phyloP scores from a whole-genome alignment of 139 green algal species.

The Chlorella sp. region DNA sequence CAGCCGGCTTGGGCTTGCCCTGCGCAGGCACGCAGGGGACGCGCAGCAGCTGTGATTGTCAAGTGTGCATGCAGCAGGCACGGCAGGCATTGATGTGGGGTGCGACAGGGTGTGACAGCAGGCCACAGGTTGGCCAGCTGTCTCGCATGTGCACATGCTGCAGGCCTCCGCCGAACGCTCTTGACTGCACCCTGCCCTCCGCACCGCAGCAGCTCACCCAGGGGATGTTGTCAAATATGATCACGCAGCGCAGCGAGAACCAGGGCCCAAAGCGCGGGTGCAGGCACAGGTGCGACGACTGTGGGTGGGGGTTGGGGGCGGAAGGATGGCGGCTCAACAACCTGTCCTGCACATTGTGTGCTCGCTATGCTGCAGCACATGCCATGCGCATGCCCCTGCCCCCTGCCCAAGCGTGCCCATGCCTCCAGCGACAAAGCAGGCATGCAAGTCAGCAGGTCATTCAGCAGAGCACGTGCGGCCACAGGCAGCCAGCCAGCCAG shows the following conservation, averaged over 20 bases:
- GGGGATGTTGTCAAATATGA: constrained; percentile 53
- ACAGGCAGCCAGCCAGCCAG: not conserved
- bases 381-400: too few relatives aligned
- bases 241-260: constrained; percentile 47
- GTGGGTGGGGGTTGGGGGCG: not conserved
- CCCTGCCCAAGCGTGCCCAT: too few relatives aligned
- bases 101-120: too few relatives aligned
- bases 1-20: not conserved
- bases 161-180: too few relatives aligned
- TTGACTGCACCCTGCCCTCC: too few relatives aligned
- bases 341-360: not conserved
- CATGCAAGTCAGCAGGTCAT: not conserved
- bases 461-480: too few relatives aligned
- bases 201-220: not conserved
- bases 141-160: too few relatives aligned
- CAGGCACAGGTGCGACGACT: constrained; percentile 51
- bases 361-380: too few relatives aligned
- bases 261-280: constrained; percentile 62
- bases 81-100: too few relatives aligned
- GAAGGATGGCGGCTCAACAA: not conserved
- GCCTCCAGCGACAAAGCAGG: not conserved
- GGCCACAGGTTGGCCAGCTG: too few relatives aligned
- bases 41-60: not conserved
- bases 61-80: not conserved
- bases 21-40: not conserved